Evolutionary conservation across 495 filamentous ascomycete species (phyloP).

Genomic region (Pseudoneurospora amorphoporcata): DNA sequence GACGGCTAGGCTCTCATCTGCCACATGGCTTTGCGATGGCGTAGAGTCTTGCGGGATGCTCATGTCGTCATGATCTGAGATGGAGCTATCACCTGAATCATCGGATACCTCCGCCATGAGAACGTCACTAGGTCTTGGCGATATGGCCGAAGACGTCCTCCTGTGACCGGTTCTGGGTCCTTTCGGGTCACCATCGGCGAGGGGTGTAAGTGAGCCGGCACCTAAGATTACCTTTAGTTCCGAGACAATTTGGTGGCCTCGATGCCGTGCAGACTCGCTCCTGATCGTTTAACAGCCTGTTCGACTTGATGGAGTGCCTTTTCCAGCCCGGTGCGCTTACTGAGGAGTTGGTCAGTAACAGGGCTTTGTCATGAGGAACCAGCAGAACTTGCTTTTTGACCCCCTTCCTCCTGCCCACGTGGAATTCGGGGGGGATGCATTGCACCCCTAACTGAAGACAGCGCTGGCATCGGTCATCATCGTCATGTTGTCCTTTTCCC

Average conservation of each 20-base stretch:
- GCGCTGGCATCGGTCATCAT: conserved; percentile 47
- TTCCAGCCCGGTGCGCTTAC: conserved; percentile 62
- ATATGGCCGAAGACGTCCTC: neutral
- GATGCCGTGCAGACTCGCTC: conserved; percentile 33
- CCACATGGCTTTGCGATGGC: conserved; percentile 21
- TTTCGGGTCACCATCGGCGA: conserved; percentile 1
- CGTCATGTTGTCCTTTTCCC: conserved; percentile 24
- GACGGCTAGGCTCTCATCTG: conserved; percentile 39
- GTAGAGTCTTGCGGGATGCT: conserved; percentile 20
- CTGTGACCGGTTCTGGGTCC: neutral
- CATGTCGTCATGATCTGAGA: conserved; percentile 22
- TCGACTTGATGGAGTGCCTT: conserved; percentile 66
- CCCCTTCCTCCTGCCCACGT: conserved; percentile 61
- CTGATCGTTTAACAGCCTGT: conserved; percentile 57
- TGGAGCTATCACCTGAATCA: conserved; percentile 20
- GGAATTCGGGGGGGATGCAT: conserved; percentile 57
- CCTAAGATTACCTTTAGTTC: conserved; percentile 47
- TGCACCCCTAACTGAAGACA: conserved; percentile 48
- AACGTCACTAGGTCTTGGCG: conserved; percentile 9
- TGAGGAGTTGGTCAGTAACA: conserved; percentile 16
- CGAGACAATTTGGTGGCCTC: conserved; percentile 44
- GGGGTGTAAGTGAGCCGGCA: conserved; percentile 8
- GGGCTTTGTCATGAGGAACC: neutral
- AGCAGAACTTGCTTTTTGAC: conserved; percentile 55
- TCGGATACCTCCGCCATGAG: conserved; percentile 21